Percentiles rank a stretch among this genome's conserved stretches.
phyloP scores from a whole-genome alignment of 2,329 filamentous ascomycete species.

The Aspergillus aculeatinus region DNA sequence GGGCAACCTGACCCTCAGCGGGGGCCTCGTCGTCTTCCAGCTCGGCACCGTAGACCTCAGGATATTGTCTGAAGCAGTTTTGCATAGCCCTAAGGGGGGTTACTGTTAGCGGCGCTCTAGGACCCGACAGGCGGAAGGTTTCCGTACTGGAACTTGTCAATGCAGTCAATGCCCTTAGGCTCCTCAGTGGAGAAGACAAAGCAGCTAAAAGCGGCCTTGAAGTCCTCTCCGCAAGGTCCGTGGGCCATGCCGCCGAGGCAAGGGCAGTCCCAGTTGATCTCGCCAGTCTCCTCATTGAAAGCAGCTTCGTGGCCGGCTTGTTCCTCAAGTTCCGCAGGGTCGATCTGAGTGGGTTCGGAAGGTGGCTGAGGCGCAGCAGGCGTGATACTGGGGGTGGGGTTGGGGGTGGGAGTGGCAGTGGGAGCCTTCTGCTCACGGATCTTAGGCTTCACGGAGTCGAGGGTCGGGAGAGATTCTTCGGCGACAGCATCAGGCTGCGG shows the following conservation, averaged over 20 bases:
- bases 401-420: constrained; percentile 1
- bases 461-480: constrained; percentile 58
- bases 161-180: constrained; percentile 96
- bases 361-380: constrained; percentile 19
- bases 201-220: constrained; percentile 94
- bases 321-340: constrained; percentile 64
- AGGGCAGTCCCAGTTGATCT: constrained; percentile 99
- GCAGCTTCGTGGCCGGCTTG: constrained; percentile 86
- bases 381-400: constrained; percentile 5
- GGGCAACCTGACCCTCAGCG: constrained; percentile 36
- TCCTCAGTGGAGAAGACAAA: constrained; percentile 95
- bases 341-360: constrained; percentile 13
- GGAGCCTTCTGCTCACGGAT: constrained; percentile 30
- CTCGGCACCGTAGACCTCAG: constrained; percentile 89
- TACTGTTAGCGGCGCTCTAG: constrained; percentile 10
- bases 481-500: constrained; percentile 33
- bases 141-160: constrained; percentile 92
- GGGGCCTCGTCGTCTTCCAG: constrained; percentile 68
- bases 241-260: constrained; percentile 96
- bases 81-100: constrained; percentile 75
- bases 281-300: constrained; percentile 96
- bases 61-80: constrained; percentile 89
- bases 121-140: background rate
- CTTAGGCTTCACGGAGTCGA: constrained; percentile 66
- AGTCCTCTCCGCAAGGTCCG: constrained; percentile 92